These are phyloP conservation scores for Hortaea werneckii DNA, from an alignment of 2,329 filamentous ascomycete genomes.

Conservation along the genomic window DNA sequence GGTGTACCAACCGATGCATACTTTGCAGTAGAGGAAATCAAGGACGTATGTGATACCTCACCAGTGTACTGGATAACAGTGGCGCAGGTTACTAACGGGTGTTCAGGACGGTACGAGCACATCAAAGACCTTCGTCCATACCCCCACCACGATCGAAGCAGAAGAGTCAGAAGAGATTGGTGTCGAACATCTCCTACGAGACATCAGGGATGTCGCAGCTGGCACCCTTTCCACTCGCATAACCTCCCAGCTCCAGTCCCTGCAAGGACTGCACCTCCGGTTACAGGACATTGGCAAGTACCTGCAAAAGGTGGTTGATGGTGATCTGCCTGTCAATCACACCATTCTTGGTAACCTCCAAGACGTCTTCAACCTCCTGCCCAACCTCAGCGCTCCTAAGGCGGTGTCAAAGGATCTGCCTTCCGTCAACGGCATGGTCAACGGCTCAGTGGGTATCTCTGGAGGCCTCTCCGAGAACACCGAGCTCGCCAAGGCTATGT, in stretches of 20 bases:
- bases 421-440: slow-evolving; percentile 39
- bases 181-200: slow-evolving; percentile 91
- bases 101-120: slow-evolving; percentile 88
- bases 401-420: slow-evolving; percentile 54
- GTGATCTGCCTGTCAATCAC: slow-evolving; percentile 89
- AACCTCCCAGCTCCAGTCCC: slow-evolving; percentile 92
- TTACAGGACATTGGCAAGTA: slow-evolving; percentile 93
- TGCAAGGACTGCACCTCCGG: slow-evolving; percentile 89
- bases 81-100: slow-evolving; percentile 14
- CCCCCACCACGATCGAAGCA: slow-evolving; percentile 94
- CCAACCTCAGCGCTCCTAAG: slow-evolving; percentile 80
- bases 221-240: slow-evolving; percentile 93
- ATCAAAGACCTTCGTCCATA: slow-evolving; percentile 95
- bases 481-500: slow-evolving; percentile 92
- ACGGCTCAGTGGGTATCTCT: slow-evolving; percentile 46
- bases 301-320: slow-evolving; percentile 88
- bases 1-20: slow-evolving; percentile 97
- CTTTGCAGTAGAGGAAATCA: slow-evolving; percentile 98
- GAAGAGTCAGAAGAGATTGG: slow-evolving; percentile 99
- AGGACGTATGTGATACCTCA: slow-evolving; percentile 55
- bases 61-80: neutral
- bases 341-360: slow-evolving; percentile 97
- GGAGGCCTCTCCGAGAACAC: slow-evolving; percentile 52
- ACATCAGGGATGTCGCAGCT: slow-evolving; percentile 95
- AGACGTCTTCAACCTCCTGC: slow-evolving; percentile 96